Percentiles rank a stretch among this genome's conserved stretches.
Conservation (phyloP, 2,329 filamentous ascomycete species). For the Curvularia verruculosa region DNA sequence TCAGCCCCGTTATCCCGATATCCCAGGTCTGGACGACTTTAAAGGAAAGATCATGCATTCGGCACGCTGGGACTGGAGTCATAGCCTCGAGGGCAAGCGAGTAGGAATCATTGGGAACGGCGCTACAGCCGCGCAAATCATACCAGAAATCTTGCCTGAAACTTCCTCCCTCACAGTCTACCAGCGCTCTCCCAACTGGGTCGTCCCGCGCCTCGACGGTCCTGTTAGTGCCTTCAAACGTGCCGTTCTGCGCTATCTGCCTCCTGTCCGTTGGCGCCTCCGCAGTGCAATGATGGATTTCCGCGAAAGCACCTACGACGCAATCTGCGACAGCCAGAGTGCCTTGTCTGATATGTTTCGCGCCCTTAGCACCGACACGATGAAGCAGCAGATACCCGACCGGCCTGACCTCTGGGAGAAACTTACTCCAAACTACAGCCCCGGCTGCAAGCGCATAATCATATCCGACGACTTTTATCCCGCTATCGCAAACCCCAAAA, state of each 20-base stretch:
- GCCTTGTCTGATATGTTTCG: slow-evolving; percentile 52
- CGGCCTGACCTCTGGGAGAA: slow-evolving; percentile 59
- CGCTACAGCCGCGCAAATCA: slow-evolving; percentile 64
- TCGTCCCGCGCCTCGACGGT: slow-evolving; percentile 60
- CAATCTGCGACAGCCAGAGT: slow-evolving; percentile 52
- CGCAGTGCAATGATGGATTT: slow-evolving; percentile 62
- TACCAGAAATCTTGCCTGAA: slow-evolving; percentile 61
- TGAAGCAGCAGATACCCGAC: slow-evolving; percentile 57
- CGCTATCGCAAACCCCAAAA: slow-evolving; percentile 55
- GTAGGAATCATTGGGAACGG: slow-evolving; percentile 67
- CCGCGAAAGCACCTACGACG: slow-evolving; percentile 57
- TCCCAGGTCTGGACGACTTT: slow-evolving; percentile 57
- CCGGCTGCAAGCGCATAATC: slow-evolving; percentile 63
- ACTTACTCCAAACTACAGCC: slow-evolving; percentile 60
- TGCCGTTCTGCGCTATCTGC: slow-evolving; percentile 57
- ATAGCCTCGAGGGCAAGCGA: slow-evolving; percentile 60
- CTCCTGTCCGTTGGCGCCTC: slow-evolving; percentile 58
- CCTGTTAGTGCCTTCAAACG: slow-evolving; percentile 53
- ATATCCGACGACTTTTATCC: slow-evolving; percentile 64
- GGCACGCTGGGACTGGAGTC: slow-evolving; percentile 66
- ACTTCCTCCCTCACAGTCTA: slow-evolving; percentile 60
- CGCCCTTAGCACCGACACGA: slow-evolving; percentile 43
- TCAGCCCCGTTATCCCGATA: slow-evolving; percentile 57
- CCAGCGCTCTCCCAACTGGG: slow-evolving; percentile 65
- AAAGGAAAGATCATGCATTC: slow-evolving; percentile 63